These are phyloP conservation scores for Neonectria hederae DNA, from an alignment of 2,329 filamentous ascomycete genomes.

Conservation along the genomic window DNA sequence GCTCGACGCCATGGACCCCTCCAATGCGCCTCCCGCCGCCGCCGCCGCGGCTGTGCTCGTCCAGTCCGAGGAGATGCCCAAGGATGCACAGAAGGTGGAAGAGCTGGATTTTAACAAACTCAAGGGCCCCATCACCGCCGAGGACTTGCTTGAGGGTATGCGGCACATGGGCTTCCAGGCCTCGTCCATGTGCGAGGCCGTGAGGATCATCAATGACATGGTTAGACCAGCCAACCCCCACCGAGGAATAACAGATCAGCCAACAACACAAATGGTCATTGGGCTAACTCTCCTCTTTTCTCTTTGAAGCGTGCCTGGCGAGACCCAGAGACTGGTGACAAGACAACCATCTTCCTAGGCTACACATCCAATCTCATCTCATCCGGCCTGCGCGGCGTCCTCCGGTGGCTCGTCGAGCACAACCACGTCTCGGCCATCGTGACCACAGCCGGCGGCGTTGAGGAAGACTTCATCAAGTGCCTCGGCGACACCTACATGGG, in stretches of 20 bases:
- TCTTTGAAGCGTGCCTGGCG: constrained; percentile 73
- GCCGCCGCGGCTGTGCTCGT: constrained; percentile 86
- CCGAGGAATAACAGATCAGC: neutral
- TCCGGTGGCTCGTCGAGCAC: constrained; percentile 93
- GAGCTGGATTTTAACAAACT: constrained; percentile 93
- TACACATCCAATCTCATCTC: constrained; percentile 99
- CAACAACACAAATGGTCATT: neutral
- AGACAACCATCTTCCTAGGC: constrained; percentile 94
- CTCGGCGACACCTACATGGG: constrained; percentile 93
- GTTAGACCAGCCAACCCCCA: constrained; percentile 54
- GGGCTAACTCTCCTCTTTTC: constrained; percentile 30
- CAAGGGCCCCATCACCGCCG: constrained; percentile 80
- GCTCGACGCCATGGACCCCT: constrained; percentile 43
- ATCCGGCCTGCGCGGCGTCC: constrained; percentile 88
- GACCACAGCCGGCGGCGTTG: constrained; percentile 92
- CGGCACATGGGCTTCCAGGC: constrained; percentile 81
- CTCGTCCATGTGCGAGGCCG: constrained; percentile 82
- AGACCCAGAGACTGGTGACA: constrained; percentile 79
- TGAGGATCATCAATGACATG: constrained; percentile 95
- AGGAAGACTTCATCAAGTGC: constrained; percentile 99
- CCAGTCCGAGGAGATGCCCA: constrained; percentile 82
- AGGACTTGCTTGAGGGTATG: constrained; percentile 85
- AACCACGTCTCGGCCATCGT: constrained; percentile 92
- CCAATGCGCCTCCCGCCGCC: constrained; percentile 63
- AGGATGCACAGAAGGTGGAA: constrained; percentile 80